These are phyloP conservation scores for Gastrolobium villosum DNA, from an alignment of 306 rosid species.

Conservation along the genomic window DNA sequence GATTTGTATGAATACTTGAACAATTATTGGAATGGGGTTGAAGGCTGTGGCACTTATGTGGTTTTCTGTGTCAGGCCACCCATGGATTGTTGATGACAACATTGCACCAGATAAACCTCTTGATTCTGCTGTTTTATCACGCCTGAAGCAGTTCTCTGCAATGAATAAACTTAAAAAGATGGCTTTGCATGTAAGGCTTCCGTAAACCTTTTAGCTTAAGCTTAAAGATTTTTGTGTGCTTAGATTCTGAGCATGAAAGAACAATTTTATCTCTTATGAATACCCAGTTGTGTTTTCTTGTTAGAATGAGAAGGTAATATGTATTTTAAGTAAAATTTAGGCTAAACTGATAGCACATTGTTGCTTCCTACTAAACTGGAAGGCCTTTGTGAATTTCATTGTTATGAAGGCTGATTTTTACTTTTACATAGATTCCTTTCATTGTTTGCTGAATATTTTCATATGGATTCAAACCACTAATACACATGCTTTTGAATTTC, in stretches of 20 bases:
- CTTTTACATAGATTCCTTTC: slow-evolving; percentile 5
- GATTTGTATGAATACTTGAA: slow-evolving; percentile 23
- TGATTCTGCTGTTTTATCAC: slow-evolving; percentile 70
- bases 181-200: slow-evolving; percentile 69
- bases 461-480: not conserved
- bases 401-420: not conserved
- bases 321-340: slow-evolving; percentile 9
- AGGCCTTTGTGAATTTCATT: slow-evolving; percentile 11
- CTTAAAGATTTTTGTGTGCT: slow-evolving; percentile 9
- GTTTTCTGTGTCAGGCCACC: slow-evolving; percentile 63
- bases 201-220: slow-evolving; percentile 26
- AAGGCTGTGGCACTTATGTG: slow-evolving; percentile 15
- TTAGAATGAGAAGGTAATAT: slow-evolving; percentile 27
- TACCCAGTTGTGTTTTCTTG: slow-evolving; percentile 10
- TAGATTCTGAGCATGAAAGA: not conserved
- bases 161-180: slow-evolving; percentile 77
- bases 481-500: slow-evolving; percentile 7
- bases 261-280: not conserved
- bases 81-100: slow-evolving; percentile 69
- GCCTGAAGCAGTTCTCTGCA: slow-evolving; percentile 69
- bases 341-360: slow-evolving; percentile 22
- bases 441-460: not conserved
- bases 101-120: slow-evolving; percentile 72
- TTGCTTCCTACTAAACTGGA: slow-evolving; percentile 3
- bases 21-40: not conserved